A percentile compares a stretch with the other conserved stretches of the same genome.
Conservation (phyloP, 2,329 filamentous ascomycete genomes). For the Alternaria ethzedia region DNA sequence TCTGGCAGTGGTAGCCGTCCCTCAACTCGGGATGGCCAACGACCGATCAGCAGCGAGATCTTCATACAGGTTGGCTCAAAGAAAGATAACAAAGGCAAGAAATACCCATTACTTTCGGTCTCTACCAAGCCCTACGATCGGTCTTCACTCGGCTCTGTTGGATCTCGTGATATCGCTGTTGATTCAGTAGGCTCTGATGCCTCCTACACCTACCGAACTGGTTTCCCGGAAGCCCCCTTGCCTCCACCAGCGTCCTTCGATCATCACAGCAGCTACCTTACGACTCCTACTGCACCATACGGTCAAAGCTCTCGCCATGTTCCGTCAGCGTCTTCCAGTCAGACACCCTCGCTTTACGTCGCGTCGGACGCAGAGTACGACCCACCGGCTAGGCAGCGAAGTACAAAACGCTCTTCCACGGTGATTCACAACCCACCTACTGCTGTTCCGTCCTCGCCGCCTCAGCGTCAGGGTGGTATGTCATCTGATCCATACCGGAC, state of each 20-base stretch:
- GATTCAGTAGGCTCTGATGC: conserved; percentile 41
- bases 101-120: conserved; percentile 27
- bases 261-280: conserved; percentile 25
- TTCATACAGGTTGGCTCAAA: conserved; percentile 37
- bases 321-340: conserved; percentile 39
- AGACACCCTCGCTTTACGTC: conserved; percentile 36
- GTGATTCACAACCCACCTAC: conserved; percentile 38
- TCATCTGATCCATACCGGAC: conserved; percentile 29
- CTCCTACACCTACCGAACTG: conserved; percentile 40
- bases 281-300: conserved; percentile 25
- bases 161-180: conserved; percentile 31
- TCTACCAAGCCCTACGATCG: conserved; percentile 32
- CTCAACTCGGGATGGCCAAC: conserved; percentile 31
- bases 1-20: conserved; percentile 32
- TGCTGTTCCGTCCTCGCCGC: conserved; percentile 23
- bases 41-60: conserved; percentile 34
- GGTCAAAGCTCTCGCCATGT: conserved; percentile 33
- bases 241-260: conserved; percentile 21
- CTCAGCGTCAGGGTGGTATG: conserved; percentile 16
- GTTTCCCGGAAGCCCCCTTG: conserved; percentile 38
- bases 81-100: conserved; percentile 34
- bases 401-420: conserved; percentile 28
- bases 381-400: conserved; percentile 28
- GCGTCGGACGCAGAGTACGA: conserved; percentile 41
- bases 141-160: conserved; percentile 31